phyloP scores from a whole-genome alignment of 169 alveolate genomes.

The Ophryocystis elektroscirrha region DNA sequence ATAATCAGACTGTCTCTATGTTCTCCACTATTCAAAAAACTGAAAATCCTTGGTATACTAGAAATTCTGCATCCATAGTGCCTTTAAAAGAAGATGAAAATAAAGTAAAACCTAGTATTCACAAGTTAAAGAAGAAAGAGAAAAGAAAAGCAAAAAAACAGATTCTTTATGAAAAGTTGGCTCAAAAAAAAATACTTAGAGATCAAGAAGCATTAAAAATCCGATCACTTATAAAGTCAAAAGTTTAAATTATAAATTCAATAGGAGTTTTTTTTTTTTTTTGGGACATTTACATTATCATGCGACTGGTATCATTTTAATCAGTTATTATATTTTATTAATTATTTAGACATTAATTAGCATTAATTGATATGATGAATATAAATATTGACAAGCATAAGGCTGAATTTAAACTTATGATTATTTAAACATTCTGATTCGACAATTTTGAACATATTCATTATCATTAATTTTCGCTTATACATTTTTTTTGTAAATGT shows the following conservation, averaged over 20 bases:
- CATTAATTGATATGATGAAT: too few species aligned
- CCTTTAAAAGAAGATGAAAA: background rate
- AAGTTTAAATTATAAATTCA: background rate
- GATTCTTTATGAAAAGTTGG: constrained; percentile 9
- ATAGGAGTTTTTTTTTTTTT: background rate
- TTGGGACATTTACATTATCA: background rate
- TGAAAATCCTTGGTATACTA: background rate
- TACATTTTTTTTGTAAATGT: too few species aligned
- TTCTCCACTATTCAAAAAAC: background rate
- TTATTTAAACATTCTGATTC: too few species aligned
- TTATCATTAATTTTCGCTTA: too few species aligned
- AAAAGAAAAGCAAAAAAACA: constrained; percentile 6
- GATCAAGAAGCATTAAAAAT: constrained; percentile 1
- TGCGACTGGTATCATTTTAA: background rate
- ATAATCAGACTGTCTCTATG: background rate
- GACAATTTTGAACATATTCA: too few species aligned
- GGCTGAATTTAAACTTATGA: too few species aligned
- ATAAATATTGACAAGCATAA: too few species aligned
- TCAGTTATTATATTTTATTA: background rate
- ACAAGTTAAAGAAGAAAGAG: background rate
- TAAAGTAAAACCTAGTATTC: background rate
- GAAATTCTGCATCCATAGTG: constrained; percentile 1
- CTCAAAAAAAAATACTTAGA: constrained; percentile 13
- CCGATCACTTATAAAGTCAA: constrained; percentile 2
- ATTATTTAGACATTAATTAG: too few species aligned